Percentiles rank a stretch among this genome's conserved stretches.
Conservation (phyloP, 371 early-diverging fungal genomes). For the Saksenaea vasiformis region DNA sequence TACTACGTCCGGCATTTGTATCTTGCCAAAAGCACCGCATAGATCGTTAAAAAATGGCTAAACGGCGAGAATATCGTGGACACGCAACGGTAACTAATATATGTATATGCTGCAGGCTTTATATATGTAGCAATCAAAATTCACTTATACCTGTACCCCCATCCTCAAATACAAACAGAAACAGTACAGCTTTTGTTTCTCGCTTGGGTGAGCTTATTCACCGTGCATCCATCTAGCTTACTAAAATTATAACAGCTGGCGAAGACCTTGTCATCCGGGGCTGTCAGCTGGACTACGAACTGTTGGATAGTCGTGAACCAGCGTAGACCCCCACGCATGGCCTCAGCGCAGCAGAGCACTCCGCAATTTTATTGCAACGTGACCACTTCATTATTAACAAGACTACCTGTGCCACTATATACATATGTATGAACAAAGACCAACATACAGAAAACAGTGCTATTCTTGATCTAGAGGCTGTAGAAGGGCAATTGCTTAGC, state of each 20-base stretch:
- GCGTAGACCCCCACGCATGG: conserved; percentile 50
- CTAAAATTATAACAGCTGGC: conserved; percentile 46
- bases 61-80: conserved; percentile 29
- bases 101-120: conserved; percentile 1
- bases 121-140: conserved; percentile 2
- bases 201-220: conserved; percentile 10
- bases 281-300: conserved; percentile 52
- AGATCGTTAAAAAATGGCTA: conserved; percentile 52
- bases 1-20: conserved; percentile 31
- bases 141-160: conserved; percentile 10
- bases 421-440: conserved; percentile 35
- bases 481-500: conserved; percentile 78
- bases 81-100: background rate
- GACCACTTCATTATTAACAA: conserved; percentile 67
- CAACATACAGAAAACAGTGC: background rate
- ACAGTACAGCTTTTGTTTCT: conserved; percentile 9
- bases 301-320: conserved; percentile 51
- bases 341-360: conserved; percentile 60
- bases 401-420: conserved; percentile 62
- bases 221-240: background rate
- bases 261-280: conserved; percentile 60
- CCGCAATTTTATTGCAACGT: conserved; percentile 63
- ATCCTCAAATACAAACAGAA: conserved; percentile 2
- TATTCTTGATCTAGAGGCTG: conserved; percentile 48
- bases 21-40: conserved; percentile 44